phyloP scores from a whole-genome alignment of 2,329 filamentous ascomycete genomes.

The Lithohypha guttulata region DNA sequence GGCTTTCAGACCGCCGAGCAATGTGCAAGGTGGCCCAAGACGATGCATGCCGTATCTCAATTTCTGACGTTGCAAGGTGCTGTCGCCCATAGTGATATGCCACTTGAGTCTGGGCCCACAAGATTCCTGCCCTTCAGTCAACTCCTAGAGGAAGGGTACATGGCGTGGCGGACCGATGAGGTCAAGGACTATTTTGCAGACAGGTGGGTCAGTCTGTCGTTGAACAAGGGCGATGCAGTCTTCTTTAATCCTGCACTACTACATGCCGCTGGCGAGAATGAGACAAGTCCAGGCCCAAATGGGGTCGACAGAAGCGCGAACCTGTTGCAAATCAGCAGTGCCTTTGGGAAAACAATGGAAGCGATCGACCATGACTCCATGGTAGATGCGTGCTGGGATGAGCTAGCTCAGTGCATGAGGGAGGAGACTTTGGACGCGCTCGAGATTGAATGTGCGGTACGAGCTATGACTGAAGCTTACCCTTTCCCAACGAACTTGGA shows the following conservation, averaged over 20 bases:
- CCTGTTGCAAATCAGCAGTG: constrained; percentile 50
- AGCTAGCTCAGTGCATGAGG: constrained; percentile 31
- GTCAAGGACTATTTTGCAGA: constrained; percentile 46
- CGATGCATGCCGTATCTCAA: constrained; percentile 44
- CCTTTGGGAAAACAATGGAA: constrained; percentile 57
- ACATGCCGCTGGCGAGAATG: constrained; percentile 52
- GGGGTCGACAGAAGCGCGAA: constrained; percentile 48
- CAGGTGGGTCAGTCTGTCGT: constrained; percentile 42
- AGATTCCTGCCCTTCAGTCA: constrained; percentile 52
- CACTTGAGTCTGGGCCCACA: constrained; percentile 48
- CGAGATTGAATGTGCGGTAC: constrained; percentile 33
- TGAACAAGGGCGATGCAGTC: constrained; percentile 47
- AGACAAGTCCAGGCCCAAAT: constrained; percentile 24
- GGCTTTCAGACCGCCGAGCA: constrained; percentile 47
- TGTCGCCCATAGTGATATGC: constrained; percentile 53
- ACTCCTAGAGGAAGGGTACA: constrained; percentile 45
- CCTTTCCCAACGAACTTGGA: constrained; percentile 55
- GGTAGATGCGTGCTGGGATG: constrained; percentile 43
- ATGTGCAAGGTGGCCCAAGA: constrained; percentile 40
- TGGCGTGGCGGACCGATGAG: constrained; percentile 44
- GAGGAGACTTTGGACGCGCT: constrained; percentile 43
- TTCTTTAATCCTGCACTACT: constrained; percentile 56
- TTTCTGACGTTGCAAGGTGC: constrained; percentile 53
- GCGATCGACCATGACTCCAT: constrained; percentile 43
- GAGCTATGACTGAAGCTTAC: constrained; percentile 47